These are phyloP conservation scores for Ophiorrhiza pumila DNA, from an alignment of 257 asterid genomes.

Conservation along the genomic window DNA sequence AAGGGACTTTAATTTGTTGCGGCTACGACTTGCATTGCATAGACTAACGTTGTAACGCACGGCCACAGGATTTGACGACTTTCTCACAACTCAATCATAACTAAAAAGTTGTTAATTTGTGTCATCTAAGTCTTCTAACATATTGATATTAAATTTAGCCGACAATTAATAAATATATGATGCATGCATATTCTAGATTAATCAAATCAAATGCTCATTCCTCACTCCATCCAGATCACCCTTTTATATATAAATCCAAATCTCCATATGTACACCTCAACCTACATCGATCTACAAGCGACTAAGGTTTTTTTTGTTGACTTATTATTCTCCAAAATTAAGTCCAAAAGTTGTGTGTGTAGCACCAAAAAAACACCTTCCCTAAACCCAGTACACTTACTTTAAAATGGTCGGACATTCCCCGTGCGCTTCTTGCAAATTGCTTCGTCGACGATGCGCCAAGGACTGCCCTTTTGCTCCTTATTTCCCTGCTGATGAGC, in stretches of 20 bases:
- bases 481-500: constrained; percentile 13
- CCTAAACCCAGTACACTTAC: too few species aligned
- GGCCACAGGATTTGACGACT: constrained; percentile 13
- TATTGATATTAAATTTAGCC: too few species aligned
- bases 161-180: background rate
- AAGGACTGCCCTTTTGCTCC: constrained; percentile 14
- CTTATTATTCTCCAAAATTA: too few species aligned
- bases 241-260: too few species aligned
- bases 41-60: background rate
- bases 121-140: too few species aligned
- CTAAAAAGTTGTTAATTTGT: background rate
- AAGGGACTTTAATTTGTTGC: background rate
- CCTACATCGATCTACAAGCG: too few species aligned
- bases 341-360: too few species aligned
- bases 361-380: too few species aligned
- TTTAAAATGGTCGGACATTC: constrained; percentile 12
- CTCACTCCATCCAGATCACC: too few species aligned
- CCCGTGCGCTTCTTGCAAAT: constrained; percentile 17
- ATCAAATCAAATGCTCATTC: background rate
- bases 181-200: background rate
- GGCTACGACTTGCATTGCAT: background rate
- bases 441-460: constrained; percentile 13
- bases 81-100: constrained; percentile 13
- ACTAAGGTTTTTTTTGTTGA: background rate
- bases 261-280: too few species aligned